phyloP scores from a whole-genome alignment of 2,329 filamentous ascomycete genomes.

The Calycina herbarum region DNA sequence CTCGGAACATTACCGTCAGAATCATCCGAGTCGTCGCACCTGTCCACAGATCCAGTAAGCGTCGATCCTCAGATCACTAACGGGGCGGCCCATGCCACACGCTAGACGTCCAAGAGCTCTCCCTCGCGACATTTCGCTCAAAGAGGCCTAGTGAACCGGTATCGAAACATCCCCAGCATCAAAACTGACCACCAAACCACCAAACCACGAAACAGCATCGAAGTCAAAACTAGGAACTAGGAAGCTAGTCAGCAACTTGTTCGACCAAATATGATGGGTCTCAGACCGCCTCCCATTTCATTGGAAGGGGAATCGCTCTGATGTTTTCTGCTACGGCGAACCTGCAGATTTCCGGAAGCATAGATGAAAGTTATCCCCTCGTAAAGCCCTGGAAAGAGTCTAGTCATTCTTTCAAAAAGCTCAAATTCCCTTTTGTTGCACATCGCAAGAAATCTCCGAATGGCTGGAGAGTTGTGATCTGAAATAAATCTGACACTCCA shows the following conservation, averaged over 20 bases:
- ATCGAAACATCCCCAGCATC: background rate
- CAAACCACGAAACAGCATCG: background rate
- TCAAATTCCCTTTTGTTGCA: conserved; percentile 11
- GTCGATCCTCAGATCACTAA: background rate
- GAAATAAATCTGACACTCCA: background rate
- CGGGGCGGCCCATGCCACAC: background rate
- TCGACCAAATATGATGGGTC: background rate
- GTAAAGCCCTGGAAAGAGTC: background rate
- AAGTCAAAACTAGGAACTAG: background rate
- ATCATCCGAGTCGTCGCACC: background rate
- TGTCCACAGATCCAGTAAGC: background rate
- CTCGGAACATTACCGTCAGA: background rate
- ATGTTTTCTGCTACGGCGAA: background rate
- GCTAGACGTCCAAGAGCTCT: background rate
- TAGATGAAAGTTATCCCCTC: background rate
- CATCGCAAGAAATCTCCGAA: conserved; percentile 17
- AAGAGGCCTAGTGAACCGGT: background rate
- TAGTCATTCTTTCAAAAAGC: background rate
- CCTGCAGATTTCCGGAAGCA: background rate
- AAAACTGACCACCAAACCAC: background rate
- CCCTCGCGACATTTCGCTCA: background rate
- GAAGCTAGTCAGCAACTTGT: background rate
- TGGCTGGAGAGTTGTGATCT: background rate
- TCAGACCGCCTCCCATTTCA: background rate
- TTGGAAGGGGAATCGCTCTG: background rate